Percentiles rank a stretch among this genome's conserved stretches.
These are phyloP conservation scores for Rickenella mellea DNA, from an alignment of 768 basidiomycete genomes.

Conservation along the genomic window DNA sequence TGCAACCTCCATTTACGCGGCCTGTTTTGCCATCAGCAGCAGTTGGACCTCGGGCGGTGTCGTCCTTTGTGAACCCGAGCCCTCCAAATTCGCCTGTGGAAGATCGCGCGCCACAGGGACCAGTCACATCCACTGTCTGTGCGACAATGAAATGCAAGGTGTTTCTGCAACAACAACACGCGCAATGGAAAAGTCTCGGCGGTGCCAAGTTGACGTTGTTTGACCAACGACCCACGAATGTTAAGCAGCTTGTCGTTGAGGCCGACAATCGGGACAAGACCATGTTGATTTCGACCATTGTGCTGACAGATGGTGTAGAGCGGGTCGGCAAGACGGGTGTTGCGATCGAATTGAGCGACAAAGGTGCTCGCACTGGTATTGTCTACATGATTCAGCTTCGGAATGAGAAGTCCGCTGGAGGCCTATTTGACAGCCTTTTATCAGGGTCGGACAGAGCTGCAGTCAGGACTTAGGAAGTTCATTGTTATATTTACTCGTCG, in stretches of 20 bases:
- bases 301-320: slow-evolving; percentile 93
- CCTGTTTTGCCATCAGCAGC: slow-evolving; percentile 58
- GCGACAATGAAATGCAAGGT: slow-evolving; percentile 98
- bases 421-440: slow-evolving; percentile 78
- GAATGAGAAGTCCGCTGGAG: slow-evolving; percentile 78
- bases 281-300: slow-evolving; percentile 88
- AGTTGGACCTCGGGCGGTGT: slow-evolving; percentile 38
- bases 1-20: slow-evolving; percentile 34
- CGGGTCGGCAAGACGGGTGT: slow-evolving; percentile 98
- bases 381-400: slow-evolving; percentile 96
- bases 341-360: slow-evolving; percentile 89
- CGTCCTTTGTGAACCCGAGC: slow-evolving; percentile 55
- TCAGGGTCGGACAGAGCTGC: slow-evolving; percentile 72
- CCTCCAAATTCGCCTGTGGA: slow-evolving; percentile 78
- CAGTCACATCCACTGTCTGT: slow-evolving; percentile 67
- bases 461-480: not conserved
- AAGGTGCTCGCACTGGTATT: slow-evolving; percentile 85
- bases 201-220: slow-evolving; percentile 83
- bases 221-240: slow-evolving; percentile 71
- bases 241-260: slow-evolving; percentile 95
- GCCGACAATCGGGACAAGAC: slow-evolving; percentile 67
- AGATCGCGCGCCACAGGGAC: slow-evolving; percentile 46
- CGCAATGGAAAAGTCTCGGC: slow-evolving; percentile 97
- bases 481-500: too few relatives aligned
- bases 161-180: slow-evolving; percentile 89